phyloP scores from a whole-genome alignment of 2,329 filamentous ascomycete species.

The Xylaria polymorpha region DNA sequence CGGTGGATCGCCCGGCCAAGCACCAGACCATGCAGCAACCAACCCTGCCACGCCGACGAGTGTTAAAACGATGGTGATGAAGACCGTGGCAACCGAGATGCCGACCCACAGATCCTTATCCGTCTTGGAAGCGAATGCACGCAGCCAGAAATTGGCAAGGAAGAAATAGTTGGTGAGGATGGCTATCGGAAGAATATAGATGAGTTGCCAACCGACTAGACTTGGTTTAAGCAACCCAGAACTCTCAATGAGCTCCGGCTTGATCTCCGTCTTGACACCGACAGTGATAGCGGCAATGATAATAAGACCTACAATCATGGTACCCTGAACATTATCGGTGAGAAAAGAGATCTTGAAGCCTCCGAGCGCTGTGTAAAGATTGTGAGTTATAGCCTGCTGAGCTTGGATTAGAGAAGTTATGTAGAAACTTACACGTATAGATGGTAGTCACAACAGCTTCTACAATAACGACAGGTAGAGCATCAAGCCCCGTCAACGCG shows the following conservation, averaged over 20 bases:
- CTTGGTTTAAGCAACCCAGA: slow-evolving; percentile 76
- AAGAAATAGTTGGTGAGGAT: slow-evolving; percentile 90
- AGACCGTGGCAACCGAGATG: slow-evolving; percentile 72
- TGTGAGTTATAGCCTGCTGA: slow-evolving; percentile 32
- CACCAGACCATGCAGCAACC: slow-evolving; percentile 81
- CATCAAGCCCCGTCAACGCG: slow-evolving; percentile 78
- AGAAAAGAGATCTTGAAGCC: slow-evolving; percentile 87
- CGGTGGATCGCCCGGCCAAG: slow-evolving; percentile 71
- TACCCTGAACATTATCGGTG: slow-evolving; percentile 84
- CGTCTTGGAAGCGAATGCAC: slow-evolving; percentile 82
- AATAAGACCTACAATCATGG: slow-evolving; percentile 80
- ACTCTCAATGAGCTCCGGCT: slow-evolving; percentile 73
- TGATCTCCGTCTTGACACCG: slow-evolving; percentile 78
- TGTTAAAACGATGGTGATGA: slow-evolving; percentile 75
- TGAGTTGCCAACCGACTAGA: slow-evolving; percentile 83
- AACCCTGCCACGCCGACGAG: slow-evolving; percentile 79
- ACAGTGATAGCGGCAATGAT: slow-evolving; percentile 82
- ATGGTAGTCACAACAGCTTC: slow-evolving; percentile 82
- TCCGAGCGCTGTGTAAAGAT: slow-evolving; percentile 69
- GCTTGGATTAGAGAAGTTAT: not conserved
- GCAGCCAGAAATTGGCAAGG: slow-evolving; percentile 85
- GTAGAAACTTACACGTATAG: slow-evolving; percentile 74
- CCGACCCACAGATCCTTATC: slow-evolving; percentile 83
- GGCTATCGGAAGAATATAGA: slow-evolving; percentile 86
- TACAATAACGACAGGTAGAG: slow-evolving; percentile 80